Percentiles rank a stretch among this genome's conserved stretches.
Evolutionary conservation across 164 flowering plant species (phyloP).

Genomic region (Vitis rotundifolia): DNA sequence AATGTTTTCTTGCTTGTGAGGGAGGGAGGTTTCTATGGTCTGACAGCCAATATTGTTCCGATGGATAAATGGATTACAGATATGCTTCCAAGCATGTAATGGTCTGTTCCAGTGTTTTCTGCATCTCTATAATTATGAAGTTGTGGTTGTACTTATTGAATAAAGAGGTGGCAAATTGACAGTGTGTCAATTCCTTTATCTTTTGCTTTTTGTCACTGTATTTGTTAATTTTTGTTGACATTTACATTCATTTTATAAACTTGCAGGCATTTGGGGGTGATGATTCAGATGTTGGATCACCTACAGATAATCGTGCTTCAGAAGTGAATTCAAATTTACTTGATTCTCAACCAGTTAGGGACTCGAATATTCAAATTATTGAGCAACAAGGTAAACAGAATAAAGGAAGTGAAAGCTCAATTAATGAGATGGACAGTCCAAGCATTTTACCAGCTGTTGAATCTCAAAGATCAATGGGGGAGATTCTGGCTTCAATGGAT

Average conservation of each 20-base stretch:
- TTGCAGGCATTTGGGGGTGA: slow-evolving; percentile 61
- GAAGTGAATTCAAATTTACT: slow-evolving; percentile 33
- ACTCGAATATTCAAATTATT: slow-evolving; percentile 31
- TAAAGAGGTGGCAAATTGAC: neutral
- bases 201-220: neutral
- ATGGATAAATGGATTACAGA: too few relatives aligned
- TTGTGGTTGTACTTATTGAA: too few relatives aligned
- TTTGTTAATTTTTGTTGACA: neutral
- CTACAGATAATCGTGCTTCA: slow-evolving; percentile 31
- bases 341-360: slow-evolving; percentile 30
- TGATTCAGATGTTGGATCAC: slow-evolving; percentile 67
- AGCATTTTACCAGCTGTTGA: slow-evolving; percentile 39
- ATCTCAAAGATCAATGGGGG: slow-evolving; percentile 74
- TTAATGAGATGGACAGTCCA: slow-evolving; percentile 35
- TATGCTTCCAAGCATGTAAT: too few relatives aligned
- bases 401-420: slow-evolving; percentile 40
- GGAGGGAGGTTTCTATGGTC: too few relatives aligned
- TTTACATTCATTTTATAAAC: slow-evolving; percentile 6
- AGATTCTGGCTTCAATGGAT: slow-evolving; percentile 68
- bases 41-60: too few relatives aligned
- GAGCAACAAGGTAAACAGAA: slow-evolving; percentile 40
- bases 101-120: too few relatives aligned
- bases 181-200: neutral
- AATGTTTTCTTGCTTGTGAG: too few relatives aligned
- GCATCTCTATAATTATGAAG: too few relatives aligned